Evolutionary conservation across 2,329 filamentous ascomycete species (phyloP).

Genomic region (Cercospora sesami): DNA sequence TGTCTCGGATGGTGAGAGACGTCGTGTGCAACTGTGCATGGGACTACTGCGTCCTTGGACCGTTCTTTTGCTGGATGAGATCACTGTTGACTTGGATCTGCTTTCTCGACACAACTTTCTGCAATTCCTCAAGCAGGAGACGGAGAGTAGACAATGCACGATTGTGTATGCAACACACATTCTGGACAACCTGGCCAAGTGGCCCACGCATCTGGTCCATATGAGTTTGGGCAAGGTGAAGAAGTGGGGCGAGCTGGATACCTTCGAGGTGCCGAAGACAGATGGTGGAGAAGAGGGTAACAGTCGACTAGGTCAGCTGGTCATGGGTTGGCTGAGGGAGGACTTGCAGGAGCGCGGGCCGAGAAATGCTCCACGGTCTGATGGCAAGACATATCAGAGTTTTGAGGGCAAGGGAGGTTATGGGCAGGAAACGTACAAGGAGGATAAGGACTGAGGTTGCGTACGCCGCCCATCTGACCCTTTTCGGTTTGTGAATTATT

Average conservation of each 20-base stretch:
- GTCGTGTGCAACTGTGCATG: conserved; percentile 94
- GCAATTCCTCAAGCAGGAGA: conserved; percentile 81
- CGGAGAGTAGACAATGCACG: conserved; percentile 76
- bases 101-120: conserved; percentile 83
- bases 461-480: neutral
- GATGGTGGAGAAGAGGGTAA: conserved; percentile 63
- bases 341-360: conserved; percentile 80
- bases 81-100: conserved; percentile 93
- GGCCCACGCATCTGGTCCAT: conserved; percentile 94
- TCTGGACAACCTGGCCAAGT: conserved; percentile 87
- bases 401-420: conserved; percentile 64
- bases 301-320: conserved; percentile 80
- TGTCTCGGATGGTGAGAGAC: conserved; percentile 86
- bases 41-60: conserved; percentile 88
- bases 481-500: neutral
- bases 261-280: conserved; percentile 62
- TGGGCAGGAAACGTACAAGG: conserved; percentile 55
- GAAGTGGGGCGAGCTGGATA: conserved; percentile 75
- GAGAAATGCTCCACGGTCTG: conserved; percentile 60
- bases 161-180: conserved; percentile 98
- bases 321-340: conserved; percentile 80
- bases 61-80: conserved; percentile 88
- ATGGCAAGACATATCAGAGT: conserved; percentile 65
- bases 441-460: conserved; percentile 1
- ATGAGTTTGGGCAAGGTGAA: conserved; percentile 89